These are phyloP conservation scores for Aspergillus neoniger DNA, from an alignment of 2,329 filamentous ascomycete genomes.

Conservation along the genomic window DNA sequence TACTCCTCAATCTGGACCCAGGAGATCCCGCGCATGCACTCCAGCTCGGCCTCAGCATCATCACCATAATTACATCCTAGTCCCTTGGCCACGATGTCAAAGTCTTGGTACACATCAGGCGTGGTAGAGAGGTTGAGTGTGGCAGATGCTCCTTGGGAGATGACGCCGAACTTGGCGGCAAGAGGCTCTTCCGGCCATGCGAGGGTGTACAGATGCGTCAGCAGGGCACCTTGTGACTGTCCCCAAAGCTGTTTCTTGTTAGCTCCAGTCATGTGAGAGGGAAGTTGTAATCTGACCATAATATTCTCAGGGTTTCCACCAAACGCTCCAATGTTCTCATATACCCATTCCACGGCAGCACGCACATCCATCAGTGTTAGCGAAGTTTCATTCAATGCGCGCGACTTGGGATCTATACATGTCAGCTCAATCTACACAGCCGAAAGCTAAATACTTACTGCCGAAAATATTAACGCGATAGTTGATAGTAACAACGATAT, in stretches of 20 bases:
- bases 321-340: constrained; percentile 38
- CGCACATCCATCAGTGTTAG: constrained; percentile 19
- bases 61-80: constrained; percentile 29
- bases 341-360: constrained; percentile 34
- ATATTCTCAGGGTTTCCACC: constrained; percentile 32
- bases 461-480: constrained; percentile 33
- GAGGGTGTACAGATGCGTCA: constrained; percentile 26
- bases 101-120: constrained; percentile 21
- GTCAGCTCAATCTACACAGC: no score
- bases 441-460: no score
- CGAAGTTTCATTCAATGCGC: not conserved
- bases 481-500: constrained; percentile 45
- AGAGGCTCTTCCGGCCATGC: constrained; percentile 26
- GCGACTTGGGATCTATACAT: constrained; percentile 17
- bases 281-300: not conserved
- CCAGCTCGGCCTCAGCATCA: constrained; percentile 25
- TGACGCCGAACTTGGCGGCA: constrained; percentile 18
- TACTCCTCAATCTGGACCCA: constrained; percentile 30
- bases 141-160: constrained; percentile 24
- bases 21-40: constrained; percentile 33
- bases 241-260: constrained; percentile 25
- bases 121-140: constrained; percentile 15
- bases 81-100: constrained; percentile 32
- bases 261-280: not conserved
- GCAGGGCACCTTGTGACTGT: constrained; percentile 27